These are phyloP conservation scores for Lachancea mirantina DNA, from an alignment of 805 yeast genomes.

Conservation along the genomic window DNA sequence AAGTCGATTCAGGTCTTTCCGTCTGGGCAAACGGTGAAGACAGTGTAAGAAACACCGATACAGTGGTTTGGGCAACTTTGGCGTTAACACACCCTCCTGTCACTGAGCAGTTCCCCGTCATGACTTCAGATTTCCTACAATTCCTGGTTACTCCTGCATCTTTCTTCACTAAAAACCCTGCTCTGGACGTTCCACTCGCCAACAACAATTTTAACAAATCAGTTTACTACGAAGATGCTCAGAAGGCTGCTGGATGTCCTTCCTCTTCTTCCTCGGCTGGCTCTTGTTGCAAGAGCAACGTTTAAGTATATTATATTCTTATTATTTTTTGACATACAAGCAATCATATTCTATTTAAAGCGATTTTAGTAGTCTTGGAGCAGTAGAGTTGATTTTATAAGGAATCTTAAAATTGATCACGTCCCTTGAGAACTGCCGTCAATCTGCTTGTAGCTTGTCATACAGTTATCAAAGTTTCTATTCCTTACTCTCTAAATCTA, in stretches of 20 bases:
- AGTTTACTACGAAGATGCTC: slow-evolving; percentile 30
- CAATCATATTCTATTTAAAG: too few relatives aligned
- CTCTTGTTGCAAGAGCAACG: slow-evolving; percentile 16
- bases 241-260: slow-evolving; percentile 13
- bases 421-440: too few relatives aligned
- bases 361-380: too few relatives aligned
- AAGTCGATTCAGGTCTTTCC: slow-evolving; percentile 60
- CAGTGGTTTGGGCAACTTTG: slow-evolving; percentile 75
- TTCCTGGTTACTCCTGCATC: slow-evolving; percentile 63
- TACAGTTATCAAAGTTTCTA: too few relatives aligned
- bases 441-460: too few relatives aligned
- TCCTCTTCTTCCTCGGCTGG: slow-evolving; percentile 5
- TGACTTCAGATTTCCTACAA: slow-evolving; percentile 76
- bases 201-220: slow-evolving; percentile 63
- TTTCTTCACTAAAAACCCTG: slow-evolving; percentile 73
- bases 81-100: slow-evolving; percentile 79
- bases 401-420: too few relatives aligned
- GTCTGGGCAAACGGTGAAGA: slow-evolving; percentile 65
- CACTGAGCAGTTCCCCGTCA: slow-evolving; percentile 82
- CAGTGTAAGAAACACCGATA: slow-evolving; percentile 63
- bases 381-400: too few relatives aligned
- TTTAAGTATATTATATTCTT: slow-evolving; percentile 3
- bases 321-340: too few relatives aligned
- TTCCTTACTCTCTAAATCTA: too few relatives aligned
- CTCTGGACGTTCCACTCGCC: slow-evolving; percentile 69